Base-by-base conservation (phyloP, 805 yeast genomes). In the Cyberlindnera xishuangbannaensis region DNA sequence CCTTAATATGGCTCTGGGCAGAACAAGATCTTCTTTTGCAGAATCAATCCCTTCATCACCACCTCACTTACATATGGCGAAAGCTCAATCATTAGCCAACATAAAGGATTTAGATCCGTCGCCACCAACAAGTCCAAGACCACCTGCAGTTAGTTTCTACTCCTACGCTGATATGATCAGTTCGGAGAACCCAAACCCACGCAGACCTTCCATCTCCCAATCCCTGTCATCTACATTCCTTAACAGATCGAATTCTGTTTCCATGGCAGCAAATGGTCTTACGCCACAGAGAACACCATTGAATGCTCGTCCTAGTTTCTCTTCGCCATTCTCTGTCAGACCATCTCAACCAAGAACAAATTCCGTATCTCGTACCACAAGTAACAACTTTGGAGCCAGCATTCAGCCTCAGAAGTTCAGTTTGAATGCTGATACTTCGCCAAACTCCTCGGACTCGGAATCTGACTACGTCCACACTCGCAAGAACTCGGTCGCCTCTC, bases 161-260 rank as follows among this genome's bases (percentile, higher is more conserved):
- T 78, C 87, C 3, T 84, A 81, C 55, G 94, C 90, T 4, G 95
- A 84, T 47, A 71, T 84, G 73, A 69, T 82, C 40, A 72, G 66
- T 43, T 76, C 73, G 46, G 90, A 81, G 55, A 82, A 78, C 48
- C 51, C 61, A 30, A 50, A 52, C 32, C 67, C 74, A 33, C 71
- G 83, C 56, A 69, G 86, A 56, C 87, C 87, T 7, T 69, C 75
- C 2, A 55, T 70, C 10, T 51, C 69, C 1, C 65, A 67, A 28
- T 59, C 71, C 2, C 40, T 65, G 13, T 60, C 71, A 1, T 47
- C 61, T 22, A 44, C 59, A 4, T 47, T 54, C 40, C 31, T 53
- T 39, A 47, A 46, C 41, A 33, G 41, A 25, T 35, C 44, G 9
- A 40, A 36, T 26, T 34, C 42, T 35, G 37, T 40, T 34, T 34